A percentile compares a stretch with the other conserved stretches of the same genome.
phyloP scores from a whole-genome alignment of 768 basidiomycete species.

The Floccularia luteovirens region DNA sequence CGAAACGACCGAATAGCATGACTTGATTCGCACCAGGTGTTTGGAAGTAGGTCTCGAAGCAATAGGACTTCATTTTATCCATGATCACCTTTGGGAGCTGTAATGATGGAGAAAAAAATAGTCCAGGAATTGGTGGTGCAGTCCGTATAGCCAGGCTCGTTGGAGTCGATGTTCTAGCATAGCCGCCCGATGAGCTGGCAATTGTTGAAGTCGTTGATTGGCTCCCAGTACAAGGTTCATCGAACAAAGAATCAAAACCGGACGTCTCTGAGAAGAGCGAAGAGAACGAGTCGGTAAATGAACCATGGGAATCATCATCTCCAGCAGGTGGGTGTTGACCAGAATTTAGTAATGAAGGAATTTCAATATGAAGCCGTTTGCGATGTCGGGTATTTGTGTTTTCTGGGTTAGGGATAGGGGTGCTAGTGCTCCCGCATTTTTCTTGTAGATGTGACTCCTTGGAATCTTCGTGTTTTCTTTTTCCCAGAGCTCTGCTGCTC shows the following conservation, averaged over 20 bases:
- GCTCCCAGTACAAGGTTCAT: slow-evolving; percentile 20
- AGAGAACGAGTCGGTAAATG: slow-evolving; percentile 7
- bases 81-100: slow-evolving; percentile 45
- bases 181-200: not conserved
- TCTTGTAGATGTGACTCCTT: no score
- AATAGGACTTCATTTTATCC: slow-evolving; percentile 37
- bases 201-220: slow-evolving; percentile 4
- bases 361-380: no score
- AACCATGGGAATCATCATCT: slow-evolving; percentile 3
- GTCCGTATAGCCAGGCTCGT: slow-evolving; percentile 24
- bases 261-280: slow-evolving; percentile 4
- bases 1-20: slow-evolving; percentile 72
- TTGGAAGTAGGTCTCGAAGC: slow-evolving; percentile 50
- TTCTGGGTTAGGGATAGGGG: no score
- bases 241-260: slow-evolving; percentile 44
- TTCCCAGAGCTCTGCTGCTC: no score
- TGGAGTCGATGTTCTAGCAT: no score
- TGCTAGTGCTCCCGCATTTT: no score
- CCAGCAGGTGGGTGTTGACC: not conserved
- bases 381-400: no score
- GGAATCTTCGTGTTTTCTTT: no score
- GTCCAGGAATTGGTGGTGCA: slow-evolving; percentile 55
- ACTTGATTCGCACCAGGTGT: slow-evolving; percentile 58
- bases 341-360: no score
- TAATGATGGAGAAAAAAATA: slow-evolving; percentile 50